Base-by-base conservation (phyloP, 441 rosid species). In the Viola pubescens region DNA sequence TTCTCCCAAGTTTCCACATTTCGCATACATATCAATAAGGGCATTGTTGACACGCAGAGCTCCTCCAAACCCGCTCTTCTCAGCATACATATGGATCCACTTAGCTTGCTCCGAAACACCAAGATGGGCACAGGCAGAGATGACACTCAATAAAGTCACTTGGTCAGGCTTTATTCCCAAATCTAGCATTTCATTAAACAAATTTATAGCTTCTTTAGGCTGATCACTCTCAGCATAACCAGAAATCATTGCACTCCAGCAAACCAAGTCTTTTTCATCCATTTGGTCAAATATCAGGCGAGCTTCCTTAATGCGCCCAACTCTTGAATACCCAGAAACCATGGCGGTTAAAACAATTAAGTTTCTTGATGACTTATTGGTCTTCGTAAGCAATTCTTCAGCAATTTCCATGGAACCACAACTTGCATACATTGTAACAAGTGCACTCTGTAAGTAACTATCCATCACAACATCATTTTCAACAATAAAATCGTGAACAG, bases 1-100 rank as follows among this genome's bases (percentile, higher is more conserved):
- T 73, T 70, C 76, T 39, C 50, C 62, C 45, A 88, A 62, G 16
- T 72, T 54, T n/a, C 94, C 91, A 10, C 89, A 77, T 64, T 86
- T 86, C 0, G 86, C 83, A 48, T 80, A 84, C 88, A 73, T 77
- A 71, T 89, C 83, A n/a, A 87, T 79, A 26, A 86, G 65, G 0
- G 87, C 80, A 39, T 83, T 84, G 48, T 71, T 69, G 59, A 86
- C 68, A 5, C 78, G 66, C 54, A 82, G 67, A 2, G 55, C 77
- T 69, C 54, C 70, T 13, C 65, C 53, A 60, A 82, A 67, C n/a
- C 81, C 80, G 59, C 47, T 59, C 9, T 68, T 54, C 34, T 73
- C 64, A 50, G 78, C 66, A 52, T 79, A 81, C 61, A 63, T 56
- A 64, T 79, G 56, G 50, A 81, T 77, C 70, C 78, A 74, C 54